These are phyloP conservation scores for Macrocystidia cucumis DNA, from an alignment of 1,284 basidiomycete genomes.

Conservation along the genomic window DNA sequence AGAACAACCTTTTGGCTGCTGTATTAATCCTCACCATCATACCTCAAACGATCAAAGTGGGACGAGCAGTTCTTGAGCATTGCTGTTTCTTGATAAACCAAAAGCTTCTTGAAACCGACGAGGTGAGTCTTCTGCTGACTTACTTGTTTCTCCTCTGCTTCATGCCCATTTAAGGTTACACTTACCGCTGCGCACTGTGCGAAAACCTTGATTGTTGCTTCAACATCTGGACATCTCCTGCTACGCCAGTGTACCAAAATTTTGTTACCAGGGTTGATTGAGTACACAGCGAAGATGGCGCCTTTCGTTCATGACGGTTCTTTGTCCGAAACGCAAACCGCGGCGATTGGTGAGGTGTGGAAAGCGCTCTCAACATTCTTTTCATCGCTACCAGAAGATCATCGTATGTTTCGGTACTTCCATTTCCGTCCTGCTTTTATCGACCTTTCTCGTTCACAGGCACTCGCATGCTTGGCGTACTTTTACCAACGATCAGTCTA, in stretches of 20 bases:
- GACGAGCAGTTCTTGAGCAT: conserved; percentile 76
- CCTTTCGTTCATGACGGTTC: conserved; percentile 46
- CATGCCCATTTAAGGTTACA: conserved; percentile 38
- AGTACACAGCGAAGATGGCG: conserved; percentile 67
- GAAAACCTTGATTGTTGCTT: conserved; percentile 70
- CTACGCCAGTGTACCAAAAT: conserved; percentile 69
- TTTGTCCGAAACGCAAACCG: conserved; percentile 45
- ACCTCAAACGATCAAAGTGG: conserved; percentile 61
- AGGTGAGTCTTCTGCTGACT: conserved; percentile 37
- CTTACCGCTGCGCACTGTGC: conserved; percentile 88
- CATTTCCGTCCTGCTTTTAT: background rate
- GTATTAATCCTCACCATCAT: conserved; percentile 84
- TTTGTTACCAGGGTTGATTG: conserved; percentile 75
- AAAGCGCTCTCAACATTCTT: conserved; percentile 73
- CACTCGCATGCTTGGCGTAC: conserved; percentile 62
- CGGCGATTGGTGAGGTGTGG: conserved; percentile 72
- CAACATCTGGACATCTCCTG: conserved; percentile 52
- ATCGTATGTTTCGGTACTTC: conserved; percentile 41
- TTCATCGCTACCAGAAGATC: conserved; percentile 46
- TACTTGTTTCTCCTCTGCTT: background rate
- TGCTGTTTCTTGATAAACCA: conserved; percentile 81
- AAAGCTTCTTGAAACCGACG: conserved; percentile 58
- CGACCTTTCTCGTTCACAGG: conserved; percentile 28
- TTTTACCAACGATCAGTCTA: conserved; percentile 76
- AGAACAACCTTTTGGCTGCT: conserved; percentile 84